A percentile compares a stretch with the other conserved stretches of the same genome.
phyloP scores from a whole-genome alignment of 257 asterid species.

The Nicotiana tabacum region DNA sequence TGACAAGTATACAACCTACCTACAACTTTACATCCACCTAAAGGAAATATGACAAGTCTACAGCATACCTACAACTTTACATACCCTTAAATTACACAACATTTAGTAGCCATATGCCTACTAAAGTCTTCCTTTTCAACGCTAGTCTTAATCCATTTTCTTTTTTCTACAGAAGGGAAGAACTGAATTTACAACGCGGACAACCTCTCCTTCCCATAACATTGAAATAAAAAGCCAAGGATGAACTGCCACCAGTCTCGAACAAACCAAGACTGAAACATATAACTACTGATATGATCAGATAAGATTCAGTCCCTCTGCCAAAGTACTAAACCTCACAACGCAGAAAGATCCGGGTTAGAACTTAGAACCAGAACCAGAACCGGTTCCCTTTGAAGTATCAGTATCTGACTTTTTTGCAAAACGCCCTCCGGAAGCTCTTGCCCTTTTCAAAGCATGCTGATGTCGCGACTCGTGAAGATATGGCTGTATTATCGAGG shows the following conservation, averaged over 20 bases:
- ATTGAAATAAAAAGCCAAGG: constrained; percentile 56
- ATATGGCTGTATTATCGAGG: constrained; percentile 57
- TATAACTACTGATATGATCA: background rate
- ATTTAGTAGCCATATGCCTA: background rate
- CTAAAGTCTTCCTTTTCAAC: constrained; percentile 5
- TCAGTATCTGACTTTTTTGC: constrained; percentile 52
- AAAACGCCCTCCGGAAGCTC: constrained; percentile 87
- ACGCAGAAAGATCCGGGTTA: constrained; percentile 24
- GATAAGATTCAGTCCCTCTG: background rate
- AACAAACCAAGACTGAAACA: constrained; percentile 26
- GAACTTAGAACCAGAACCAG: constrained; percentile 29
- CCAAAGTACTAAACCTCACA: constrained; percentile 15
- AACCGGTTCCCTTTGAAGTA: constrained; percentile 27
- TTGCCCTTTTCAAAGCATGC: constrained; percentile 78
- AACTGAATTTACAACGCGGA: background rate
- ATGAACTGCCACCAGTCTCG: constrained; percentile 71
- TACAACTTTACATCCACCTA: background rate
- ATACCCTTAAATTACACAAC: background rate
- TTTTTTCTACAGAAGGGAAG: constrained; percentile 2
- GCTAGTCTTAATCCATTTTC: background rate
- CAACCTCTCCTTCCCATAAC: background rate
- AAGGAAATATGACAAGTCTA: background rate
- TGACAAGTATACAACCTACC: background rate
- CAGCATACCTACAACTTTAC: constrained; percentile 1
- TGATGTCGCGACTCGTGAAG: constrained; percentile 89